phyloP scores from a whole-genome alignment of 2,329 filamentous ascomycete genomes.

The Ceratocystiopsis sp. region DNA sequence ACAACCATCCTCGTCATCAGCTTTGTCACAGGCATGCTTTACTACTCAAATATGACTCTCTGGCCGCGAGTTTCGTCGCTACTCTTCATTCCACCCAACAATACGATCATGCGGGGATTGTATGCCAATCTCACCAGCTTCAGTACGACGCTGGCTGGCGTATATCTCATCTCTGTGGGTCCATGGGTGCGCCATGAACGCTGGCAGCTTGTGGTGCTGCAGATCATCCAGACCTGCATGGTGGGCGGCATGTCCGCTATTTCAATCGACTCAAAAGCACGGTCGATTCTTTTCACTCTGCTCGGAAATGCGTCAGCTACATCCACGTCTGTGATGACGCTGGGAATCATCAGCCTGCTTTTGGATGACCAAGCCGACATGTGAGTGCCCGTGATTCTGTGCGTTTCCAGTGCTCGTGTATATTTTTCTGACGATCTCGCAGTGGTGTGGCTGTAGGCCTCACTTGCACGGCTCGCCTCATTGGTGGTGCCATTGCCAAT shows the following conservation, averaged over 20 bases:
- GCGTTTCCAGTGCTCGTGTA: not conserved
- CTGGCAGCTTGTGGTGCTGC: conserved; percentile 19
- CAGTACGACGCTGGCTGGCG: conserved; percentile 8
- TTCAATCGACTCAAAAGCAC: conserved; percentile 14
- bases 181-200: conserved; percentile 16
- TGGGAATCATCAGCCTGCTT: conserved; percentile 18
- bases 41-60: conserved; percentile 15
- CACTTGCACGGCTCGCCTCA: conserved; percentile 18
- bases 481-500: conserved; percentile 20
- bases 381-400: conserved; percentile 2
- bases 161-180: conserved; percentile 13
- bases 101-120: conserved; percentile 11
- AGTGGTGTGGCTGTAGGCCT: conserved; percentile 19
- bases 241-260: conserved; percentile 18
- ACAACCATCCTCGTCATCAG: conserved; percentile 13
- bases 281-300: conserved; percentile 18
- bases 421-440: not conserved
- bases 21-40: conserved; percentile 16
- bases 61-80: conserved; percentile 19
- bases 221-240: conserved; percentile 16
- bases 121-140: conserved; percentile 8
- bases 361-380: conserved; percentile 19
- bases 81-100: conserved; percentile 18
- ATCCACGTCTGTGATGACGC: conserved; percentile 15
- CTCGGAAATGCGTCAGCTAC: conserved; percentile 14